Conservation (phyloP, 106 monocot species). For the Chionographis japonica region DNA sequence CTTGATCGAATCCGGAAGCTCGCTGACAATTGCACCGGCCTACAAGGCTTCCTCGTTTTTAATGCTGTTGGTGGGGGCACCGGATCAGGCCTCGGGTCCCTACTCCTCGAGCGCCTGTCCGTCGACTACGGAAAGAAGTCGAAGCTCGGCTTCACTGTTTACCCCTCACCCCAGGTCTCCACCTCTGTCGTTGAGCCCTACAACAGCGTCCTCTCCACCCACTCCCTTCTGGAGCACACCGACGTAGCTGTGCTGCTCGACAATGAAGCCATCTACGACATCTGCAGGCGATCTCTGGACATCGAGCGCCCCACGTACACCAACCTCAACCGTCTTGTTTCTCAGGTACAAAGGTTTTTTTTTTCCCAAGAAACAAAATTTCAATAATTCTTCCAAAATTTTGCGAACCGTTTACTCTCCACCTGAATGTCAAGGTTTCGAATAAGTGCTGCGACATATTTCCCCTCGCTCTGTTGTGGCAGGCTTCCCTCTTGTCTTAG, state of each 20-base stretch:
- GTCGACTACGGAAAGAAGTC: constrained; percentile 28
- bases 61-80: constrained; percentile 26
- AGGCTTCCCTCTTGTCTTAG: too few relatives aligned
- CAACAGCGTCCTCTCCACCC: constrained; percentile 26
- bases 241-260: constrained; percentile 24
- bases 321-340: constrained; percentile 28
- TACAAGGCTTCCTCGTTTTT: constrained; percentile 26
- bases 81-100: constrained; percentile 22
- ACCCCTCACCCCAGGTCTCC: constrained; percentile 25
- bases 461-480: too few relatives aligned
- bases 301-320: constrained; percentile 26
- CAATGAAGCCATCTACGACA: constrained; percentile 27
- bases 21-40: constrained; percentile 31
- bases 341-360: constrained; percentile 2
- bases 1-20: constrained; percentile 29
- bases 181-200: constrained; percentile 26
- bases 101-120: constrained; percentile 22
- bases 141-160: constrained; percentile 34
- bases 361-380: background rate
- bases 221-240: constrained; percentile 30
- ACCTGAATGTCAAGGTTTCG: too few relatives aligned
- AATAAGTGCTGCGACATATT: too few relatives aligned
- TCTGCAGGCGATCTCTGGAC: constrained; percentile 22
- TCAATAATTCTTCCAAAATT: background rate
- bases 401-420: too few relatives aligned